These are phyloP conservation scores for Basipetospora chlamydospora DNA, from an alignment of 2,329 filamentous ascomycete species.

Conservation along the genomic window DNA sequence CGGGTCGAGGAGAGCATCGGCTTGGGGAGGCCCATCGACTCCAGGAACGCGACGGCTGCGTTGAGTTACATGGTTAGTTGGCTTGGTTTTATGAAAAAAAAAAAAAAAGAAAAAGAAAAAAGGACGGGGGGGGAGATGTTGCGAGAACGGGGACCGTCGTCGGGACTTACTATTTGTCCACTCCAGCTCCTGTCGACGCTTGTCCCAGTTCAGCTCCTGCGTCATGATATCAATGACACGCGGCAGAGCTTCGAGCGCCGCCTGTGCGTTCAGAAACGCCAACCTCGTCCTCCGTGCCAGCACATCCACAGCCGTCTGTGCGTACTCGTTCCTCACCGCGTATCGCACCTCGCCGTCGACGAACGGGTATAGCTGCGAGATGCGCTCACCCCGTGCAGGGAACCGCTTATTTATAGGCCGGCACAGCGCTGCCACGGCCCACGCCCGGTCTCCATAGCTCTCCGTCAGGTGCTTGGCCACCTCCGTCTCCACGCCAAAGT, in stretches of 20 bases:
- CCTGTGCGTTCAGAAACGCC: constrained; percentile 84
- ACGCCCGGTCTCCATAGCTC: constrained; percentile 84
- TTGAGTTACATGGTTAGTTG: not conserved
- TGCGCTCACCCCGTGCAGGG: constrained; percentile 67
- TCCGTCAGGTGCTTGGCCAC: constrained; percentile 78
- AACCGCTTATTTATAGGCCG: constrained; percentile 63
- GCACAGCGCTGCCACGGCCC: constrained; percentile 75
- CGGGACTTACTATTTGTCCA: constrained; percentile 60
- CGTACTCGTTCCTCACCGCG: constrained; percentile 77
- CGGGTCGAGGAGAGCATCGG: constrained; percentile 43
- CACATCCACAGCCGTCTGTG: constrained; percentile 80
- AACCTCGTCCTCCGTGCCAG: constrained; percentile 72
- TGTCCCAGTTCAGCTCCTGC: constrained; percentile 68
- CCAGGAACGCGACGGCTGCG: constrained; percentile 41
- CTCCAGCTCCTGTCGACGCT: constrained; percentile 56
- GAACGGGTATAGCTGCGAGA: constrained; percentile 73
- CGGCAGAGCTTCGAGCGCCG: constrained; percentile 73
- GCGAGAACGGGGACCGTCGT: too few relatives aligned
- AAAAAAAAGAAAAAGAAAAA: constrained; percentile 5
- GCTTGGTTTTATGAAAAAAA: not conserved
- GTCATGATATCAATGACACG: constrained; percentile 80
- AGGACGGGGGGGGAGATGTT: too few relatives aligned
- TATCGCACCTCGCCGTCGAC: constrained; percentile 87
- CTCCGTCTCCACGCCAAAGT: constrained; percentile 83
- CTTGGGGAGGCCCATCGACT: constrained; percentile 51